Conservation (phyloP, 78 protist species). For the Emiliania huxleyi region DNA sequence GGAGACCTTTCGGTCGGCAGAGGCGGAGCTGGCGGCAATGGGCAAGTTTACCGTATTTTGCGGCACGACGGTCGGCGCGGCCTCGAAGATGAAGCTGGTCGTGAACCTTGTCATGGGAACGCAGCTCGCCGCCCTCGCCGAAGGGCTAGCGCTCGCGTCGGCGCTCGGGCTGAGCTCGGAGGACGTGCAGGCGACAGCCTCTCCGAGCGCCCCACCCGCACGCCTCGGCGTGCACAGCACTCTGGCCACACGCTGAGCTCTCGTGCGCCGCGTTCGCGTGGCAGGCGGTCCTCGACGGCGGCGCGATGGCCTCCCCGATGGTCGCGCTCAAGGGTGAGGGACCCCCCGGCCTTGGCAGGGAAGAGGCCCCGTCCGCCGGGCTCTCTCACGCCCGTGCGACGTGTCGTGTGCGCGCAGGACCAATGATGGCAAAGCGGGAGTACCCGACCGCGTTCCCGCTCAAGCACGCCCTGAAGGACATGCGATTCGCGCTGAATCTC, state of each 20-base stretch:
- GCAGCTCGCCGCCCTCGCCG: conserved; percentile 23
- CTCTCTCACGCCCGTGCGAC: too few relatives aligned
- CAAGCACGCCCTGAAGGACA: conserved; percentile 32
- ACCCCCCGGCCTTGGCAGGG: too few relatives aligned
- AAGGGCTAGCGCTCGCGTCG: conserved; percentile 30
- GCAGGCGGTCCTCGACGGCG: conserved; percentile 25
- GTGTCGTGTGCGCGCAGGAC: too few relatives aligned
- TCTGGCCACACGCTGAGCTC: too few relatives aligned
- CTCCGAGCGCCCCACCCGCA: too few relatives aligned
- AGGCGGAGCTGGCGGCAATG: neutral
- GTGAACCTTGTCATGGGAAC: conserved; percentile 26
- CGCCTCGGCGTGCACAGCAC: too few relatives aligned
- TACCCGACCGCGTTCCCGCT: conserved; percentile 16
- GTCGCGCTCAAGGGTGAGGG: conserved; percentile 34
- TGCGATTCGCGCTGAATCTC: neutral
- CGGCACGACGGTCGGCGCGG: conserved; percentile 1
- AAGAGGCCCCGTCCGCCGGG: too few relatives aligned
- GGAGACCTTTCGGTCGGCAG: neutral
- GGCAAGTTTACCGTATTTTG: neutral
- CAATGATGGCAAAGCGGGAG: conserved; percentile 59
- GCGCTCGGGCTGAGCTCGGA: neutral
- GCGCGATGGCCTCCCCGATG: conserved; percentile 23
- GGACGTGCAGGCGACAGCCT: neutral
- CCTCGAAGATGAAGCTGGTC: conserved; percentile 14
- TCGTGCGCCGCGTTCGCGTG: neutral